A percentile compares a stretch with the other conserved stretches of the same genome.
These are phyloP conservation scores for Podaxis mareebaensis DNA, from an alignment of 768 basidiomycete genomes.

Conservation along the genomic window DNA sequence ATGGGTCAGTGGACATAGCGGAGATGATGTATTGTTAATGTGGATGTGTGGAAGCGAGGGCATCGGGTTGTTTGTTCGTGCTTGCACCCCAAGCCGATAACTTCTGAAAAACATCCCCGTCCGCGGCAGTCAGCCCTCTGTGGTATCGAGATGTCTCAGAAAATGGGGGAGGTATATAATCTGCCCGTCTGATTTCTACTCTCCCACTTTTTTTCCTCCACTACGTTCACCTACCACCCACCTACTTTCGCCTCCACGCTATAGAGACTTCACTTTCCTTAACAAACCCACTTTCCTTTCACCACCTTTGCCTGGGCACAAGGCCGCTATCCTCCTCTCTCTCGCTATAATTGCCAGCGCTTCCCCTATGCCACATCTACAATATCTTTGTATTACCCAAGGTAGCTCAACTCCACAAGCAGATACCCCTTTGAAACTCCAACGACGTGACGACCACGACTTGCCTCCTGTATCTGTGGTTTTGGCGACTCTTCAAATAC, in stretches of 20 bases:
- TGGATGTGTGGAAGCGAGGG: neutral
- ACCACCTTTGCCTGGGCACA: neutral
- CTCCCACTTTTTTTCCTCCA: neutral
- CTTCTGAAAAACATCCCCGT: neutral
- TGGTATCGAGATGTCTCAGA: neutral
- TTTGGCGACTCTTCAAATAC: neutral
- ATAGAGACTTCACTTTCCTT: slow-evolving; percentile 10
- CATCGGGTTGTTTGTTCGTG: neutral
- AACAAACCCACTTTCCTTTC: neutral
- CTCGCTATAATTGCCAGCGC: slow-evolving; percentile 12
- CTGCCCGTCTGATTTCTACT: neutral
- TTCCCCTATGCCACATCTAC: slow-evolving; percentile 9
- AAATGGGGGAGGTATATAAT: neutral
- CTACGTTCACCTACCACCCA: neutral
- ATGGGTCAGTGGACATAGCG: slow-evolving; percentile 79
- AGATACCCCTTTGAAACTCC: neutral
- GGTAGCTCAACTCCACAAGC: neutral
- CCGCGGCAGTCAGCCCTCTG: neutral
- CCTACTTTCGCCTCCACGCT: slow-evolving; percentile 7
- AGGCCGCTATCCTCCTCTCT: neutral
- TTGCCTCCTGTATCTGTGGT: slow-evolving; percentile 6
- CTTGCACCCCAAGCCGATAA: neutral
- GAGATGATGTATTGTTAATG: neutral
- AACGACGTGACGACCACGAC: neutral
- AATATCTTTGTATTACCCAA: neutral